Evolutionary conservation across 345 rosid species (phyloP), one percentile per base, ranked within the genome.

Genomic region (Rubroshorea leprosula): DNA sequence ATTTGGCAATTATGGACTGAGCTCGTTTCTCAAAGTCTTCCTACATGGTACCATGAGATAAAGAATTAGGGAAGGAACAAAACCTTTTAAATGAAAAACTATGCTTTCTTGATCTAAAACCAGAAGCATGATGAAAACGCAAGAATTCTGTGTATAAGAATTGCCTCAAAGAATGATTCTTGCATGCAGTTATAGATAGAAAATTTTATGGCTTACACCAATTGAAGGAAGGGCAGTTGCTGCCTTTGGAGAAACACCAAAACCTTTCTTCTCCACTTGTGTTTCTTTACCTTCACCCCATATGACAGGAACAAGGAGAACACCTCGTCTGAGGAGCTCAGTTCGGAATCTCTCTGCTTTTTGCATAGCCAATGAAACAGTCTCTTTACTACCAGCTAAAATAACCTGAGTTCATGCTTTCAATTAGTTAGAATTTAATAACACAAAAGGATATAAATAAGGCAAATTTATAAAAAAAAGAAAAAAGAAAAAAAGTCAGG

Each of bases 21-120:
- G 97, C 71, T 55, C 90, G 75, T 67, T 81, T 75, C 64, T 93
- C 90, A 1, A 93, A 93, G 70, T 89, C 96, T 74, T 89, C 99
- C 99, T 87, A 72, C 39, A 51, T 68, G 52, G 49, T 60, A 60
- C 21, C 64, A 49, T 62, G 16, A 63, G 21, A 70, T 60, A 44
- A 51, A 58, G 57, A 45, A 47, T 65, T 26, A 71, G 21, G 18
- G 56, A 24, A 45, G 63, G 44, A 35, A 55, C 23, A 46, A 52
- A n/a, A n/a, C 38, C 5, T 45, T 15, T n/a, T 48, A 15, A 29
- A 49, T 12, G 10, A 49, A 39, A 39, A n/a, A 55, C 16, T 7
- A 55, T 25, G 20, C 43, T 21, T 52, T 35, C 41, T 35, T 35
- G 11, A 35, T 6, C 41, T 3, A 35, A 35, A 35, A 35, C 41